Percentiles rank a stretch among this genome's conserved stretches.
Conservation (phyloP, 176 grass and related monocot genomes). For the Oryza glumipatula region DNA sequence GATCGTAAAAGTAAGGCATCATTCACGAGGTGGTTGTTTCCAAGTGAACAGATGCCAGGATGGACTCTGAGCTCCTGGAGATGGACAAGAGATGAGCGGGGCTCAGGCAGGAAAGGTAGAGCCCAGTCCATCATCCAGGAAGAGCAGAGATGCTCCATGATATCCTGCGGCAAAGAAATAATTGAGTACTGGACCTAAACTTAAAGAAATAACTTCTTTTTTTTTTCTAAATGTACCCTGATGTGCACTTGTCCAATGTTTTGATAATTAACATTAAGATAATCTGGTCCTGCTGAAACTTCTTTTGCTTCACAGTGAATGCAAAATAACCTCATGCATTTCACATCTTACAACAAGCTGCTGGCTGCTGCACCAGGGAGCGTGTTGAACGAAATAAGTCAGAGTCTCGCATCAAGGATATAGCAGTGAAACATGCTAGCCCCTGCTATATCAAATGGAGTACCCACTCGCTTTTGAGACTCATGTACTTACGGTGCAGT, state of each 20-base stretch:
- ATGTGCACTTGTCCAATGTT: conserved; percentile 47
- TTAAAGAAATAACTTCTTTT: conserved; percentile 63
- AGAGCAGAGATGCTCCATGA: conserved; percentile 66
- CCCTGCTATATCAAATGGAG: not conserved
- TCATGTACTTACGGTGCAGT: not conserved
- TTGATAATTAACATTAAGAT: conserved; percentile 52
- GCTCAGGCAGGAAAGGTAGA: conserved; percentile 82
- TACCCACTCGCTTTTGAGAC: conserved; percentile 8
- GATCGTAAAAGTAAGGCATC: conserved; percentile 75
- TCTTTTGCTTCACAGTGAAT: conserved; percentile 28
- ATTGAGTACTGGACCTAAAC: conserved; percentile 83
- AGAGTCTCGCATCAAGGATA: conserved; percentile 8
- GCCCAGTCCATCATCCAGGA: conserved; percentile 91
- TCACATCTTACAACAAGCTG: conserved; percentile 22
- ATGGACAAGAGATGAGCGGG: conserved; percentile 77
- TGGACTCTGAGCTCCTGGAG: conserved; percentile 75
- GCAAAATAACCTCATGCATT: conserved; percentile 21
- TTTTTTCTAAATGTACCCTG: conserved; percentile 65
- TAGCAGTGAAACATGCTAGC: not conserved
- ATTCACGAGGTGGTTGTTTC: conserved; percentile 72
- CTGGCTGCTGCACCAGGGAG: not conserved
- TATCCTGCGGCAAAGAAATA: conserved; percentile 99
- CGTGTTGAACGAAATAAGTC: conserved; percentile 14
- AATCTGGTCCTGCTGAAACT: conserved; percentile 40
- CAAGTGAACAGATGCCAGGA: conserved; percentile 76